These are phyloP conservation scores for Saururus chinensis DNA, from an alignment of 164 flowering plant species.

Conservation along the genomic window DNA sequence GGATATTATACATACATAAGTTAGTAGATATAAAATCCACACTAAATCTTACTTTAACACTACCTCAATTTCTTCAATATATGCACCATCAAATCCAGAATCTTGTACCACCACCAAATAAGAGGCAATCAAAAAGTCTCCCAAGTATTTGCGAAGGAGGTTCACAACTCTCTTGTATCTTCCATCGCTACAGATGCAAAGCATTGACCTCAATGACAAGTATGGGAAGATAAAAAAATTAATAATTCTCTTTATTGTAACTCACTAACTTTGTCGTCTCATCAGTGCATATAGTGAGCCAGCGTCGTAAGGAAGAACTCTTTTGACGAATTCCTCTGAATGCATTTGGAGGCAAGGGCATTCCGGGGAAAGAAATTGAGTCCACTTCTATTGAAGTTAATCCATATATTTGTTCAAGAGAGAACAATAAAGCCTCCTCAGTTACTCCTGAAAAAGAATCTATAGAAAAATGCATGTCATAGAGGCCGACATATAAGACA, in stretches of 20 bases:
- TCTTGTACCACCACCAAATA: slow-evolving; percentile 63
- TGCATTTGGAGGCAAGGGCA: slow-evolving; percentile 76
- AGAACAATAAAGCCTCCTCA: slow-evolving; percentile 39
- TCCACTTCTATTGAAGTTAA: slow-evolving; percentile 26
- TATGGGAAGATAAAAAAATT: background rate
- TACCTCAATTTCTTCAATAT: slow-evolving; percentile 88
- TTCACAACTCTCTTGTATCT: slow-evolving; percentile 37
- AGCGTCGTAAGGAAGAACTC: slow-evolving; percentile 61
- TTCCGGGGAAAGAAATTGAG: slow-evolving; percentile 39
- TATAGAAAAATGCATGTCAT: slow-evolving; percentile 17
- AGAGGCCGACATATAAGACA: slow-evolving; percentile 4
- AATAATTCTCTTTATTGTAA: background rate
- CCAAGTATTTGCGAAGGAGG: slow-evolving; percentile 82
- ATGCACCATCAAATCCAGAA: slow-evolving; percentile 57
- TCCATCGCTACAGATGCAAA: slow-evolving; percentile 43
- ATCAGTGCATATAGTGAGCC: slow-evolving; percentile 79
- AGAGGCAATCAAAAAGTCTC: slow-evolving; percentile 80
- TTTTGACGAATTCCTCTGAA: slow-evolving; percentile 73
- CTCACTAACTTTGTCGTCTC: slow-evolving; percentile 53
- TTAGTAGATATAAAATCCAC: background rate
- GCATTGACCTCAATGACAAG: background rate
- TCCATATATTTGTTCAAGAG: slow-evolving; percentile 37
- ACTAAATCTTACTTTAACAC: background rate
- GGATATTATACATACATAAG: background rate
- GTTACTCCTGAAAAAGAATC: slow-evolving; percentile 60